Evolutionary conservation across 139 green algal genomes (phyloP).

Genomic region (Edaphochlamys debaryana): DNA sequence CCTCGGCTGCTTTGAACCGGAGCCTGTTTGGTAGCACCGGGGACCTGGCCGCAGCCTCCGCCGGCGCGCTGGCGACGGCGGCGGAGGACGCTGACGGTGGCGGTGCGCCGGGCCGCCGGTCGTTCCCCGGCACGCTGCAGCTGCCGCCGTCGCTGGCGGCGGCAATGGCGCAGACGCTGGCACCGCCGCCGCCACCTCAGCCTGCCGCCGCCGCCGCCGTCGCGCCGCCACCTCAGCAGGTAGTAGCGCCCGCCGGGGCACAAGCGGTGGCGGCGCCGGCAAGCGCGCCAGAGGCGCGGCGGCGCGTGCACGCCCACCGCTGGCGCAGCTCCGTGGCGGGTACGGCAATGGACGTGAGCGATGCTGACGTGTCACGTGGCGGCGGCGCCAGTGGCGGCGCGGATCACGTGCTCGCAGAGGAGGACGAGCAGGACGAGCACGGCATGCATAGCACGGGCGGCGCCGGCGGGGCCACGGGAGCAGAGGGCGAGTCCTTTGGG

Average conservation of each 20-base stretch:
- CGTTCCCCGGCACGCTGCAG: too few relatives aligned
- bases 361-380: background rate
- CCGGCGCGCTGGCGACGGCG: too few relatives aligned
- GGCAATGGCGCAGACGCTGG: background rate
- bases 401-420: background rate
- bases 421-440: background rate
- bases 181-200: too few relatives aligned
- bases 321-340: constrained; percentile 3
- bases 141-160: background rate
- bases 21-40: too few relatives aligned
- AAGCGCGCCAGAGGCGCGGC: background rate
- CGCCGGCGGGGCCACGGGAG: too few relatives aligned
- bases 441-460: too few relatives aligned
- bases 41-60: too few relatives aligned
- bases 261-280: background rate
- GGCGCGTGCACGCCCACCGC: background rate
- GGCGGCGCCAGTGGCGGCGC: background rate
- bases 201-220: background rate
- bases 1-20: too few relatives aligned
- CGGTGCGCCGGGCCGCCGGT: background rate
- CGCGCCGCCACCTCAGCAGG: background rate
- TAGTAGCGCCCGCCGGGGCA: background rate
- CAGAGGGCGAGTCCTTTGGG: too few relatives aligned
- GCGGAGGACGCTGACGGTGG: too few relatives aligned
- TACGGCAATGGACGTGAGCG: constrained; percentile 1